Conservation (phyloP, 331 rosid species). For the Acacia concinna region DNA sequence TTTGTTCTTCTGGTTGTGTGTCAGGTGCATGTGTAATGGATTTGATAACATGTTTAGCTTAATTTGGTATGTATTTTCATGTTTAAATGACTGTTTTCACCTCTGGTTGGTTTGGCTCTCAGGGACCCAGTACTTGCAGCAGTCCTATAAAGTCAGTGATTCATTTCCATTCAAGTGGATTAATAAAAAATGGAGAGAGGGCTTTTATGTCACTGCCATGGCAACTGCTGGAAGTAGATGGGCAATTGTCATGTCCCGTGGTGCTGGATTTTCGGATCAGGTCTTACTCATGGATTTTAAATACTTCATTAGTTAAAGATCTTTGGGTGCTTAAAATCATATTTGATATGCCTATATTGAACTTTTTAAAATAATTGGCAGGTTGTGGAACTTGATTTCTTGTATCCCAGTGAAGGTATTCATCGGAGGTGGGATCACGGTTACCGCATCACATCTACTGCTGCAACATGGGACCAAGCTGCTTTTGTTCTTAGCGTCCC, state of each 20-base stretch:
- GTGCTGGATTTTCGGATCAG: conserved; percentile 72
- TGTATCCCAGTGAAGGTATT: conserved; percentile 82
- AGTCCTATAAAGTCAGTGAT: conserved; percentile 78
- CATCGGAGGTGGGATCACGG: conserved; percentile 72
- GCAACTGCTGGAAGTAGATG: conserved; percentile 76
- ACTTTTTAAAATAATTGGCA: background rate
- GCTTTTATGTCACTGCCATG: conserved; percentile 73
- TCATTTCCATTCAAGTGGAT: conserved; percentile 78
- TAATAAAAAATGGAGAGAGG: conserved; percentile 80
- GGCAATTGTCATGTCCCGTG: conserved; percentile 82
- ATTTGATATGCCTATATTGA: background rate
- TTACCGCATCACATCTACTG: conserved; percentile 75
- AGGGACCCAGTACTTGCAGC: conserved; percentile 66
- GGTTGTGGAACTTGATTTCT: conserved; percentile 79
- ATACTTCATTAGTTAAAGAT: background rate
- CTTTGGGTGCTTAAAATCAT: background rate
- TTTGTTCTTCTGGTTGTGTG: conserved; percentile 30
- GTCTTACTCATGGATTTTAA: conserved; percentile 33
- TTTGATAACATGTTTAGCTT: background rate
- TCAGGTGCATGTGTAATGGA: background rate
- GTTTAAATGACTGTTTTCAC: background rate
- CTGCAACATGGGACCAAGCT: conserved; percentile 78
- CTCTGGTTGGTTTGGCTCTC: conserved; percentile 13
- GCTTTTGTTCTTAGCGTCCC: conserved; percentile 80
- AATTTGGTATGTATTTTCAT: background rate